phyloP scores from a whole-genome alignment of 2,329 filamentous ascomycete species.

The Emergomyces orientalis region DNA sequence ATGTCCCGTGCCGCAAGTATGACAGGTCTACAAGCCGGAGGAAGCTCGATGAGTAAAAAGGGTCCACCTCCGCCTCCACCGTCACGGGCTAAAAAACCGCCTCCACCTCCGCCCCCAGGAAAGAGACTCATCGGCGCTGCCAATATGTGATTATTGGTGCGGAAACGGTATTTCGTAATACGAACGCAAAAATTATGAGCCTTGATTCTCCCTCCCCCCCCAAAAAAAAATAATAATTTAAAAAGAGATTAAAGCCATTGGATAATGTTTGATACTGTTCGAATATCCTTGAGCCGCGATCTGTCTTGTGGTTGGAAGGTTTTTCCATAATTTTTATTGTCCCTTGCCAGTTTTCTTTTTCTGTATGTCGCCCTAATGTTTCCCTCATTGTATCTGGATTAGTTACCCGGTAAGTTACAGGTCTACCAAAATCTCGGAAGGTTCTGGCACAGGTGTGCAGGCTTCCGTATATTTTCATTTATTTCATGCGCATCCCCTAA shows the following conservation, averaged over 20 bases:
- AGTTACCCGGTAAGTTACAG: no score
- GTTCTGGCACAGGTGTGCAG: no score
- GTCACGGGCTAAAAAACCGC: constrained; percentile 55
- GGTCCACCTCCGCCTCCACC: constrained; percentile 55
- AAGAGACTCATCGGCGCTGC: constrained; percentile 36
- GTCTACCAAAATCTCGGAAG: no score
- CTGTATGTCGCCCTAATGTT: no score
- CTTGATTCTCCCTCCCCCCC: not conserved
- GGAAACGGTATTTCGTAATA: not conserved
- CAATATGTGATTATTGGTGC: constrained; percentile 16
- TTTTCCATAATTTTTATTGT: not conserved
- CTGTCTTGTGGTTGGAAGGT: not conserved
- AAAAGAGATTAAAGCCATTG: not conserved
- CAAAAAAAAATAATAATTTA: no score
- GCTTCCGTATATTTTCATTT: no score
- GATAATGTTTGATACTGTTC: not conserved
- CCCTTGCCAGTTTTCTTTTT: no score
- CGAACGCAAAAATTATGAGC: no score
- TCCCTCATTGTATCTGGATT: no score
- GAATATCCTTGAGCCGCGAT: not conserved
- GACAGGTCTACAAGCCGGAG: constrained; percentile 28
- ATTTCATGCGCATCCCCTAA: no score
- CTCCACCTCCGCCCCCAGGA: constrained; percentile 56
- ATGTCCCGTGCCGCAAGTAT: constrained; percentile 45
- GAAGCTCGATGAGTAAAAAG: constrained; percentile 37